phyloP scores from a whole-genome alignment of 2,329 filamentous ascomycete genomes.

The Beauveria caledonica region DNA sequence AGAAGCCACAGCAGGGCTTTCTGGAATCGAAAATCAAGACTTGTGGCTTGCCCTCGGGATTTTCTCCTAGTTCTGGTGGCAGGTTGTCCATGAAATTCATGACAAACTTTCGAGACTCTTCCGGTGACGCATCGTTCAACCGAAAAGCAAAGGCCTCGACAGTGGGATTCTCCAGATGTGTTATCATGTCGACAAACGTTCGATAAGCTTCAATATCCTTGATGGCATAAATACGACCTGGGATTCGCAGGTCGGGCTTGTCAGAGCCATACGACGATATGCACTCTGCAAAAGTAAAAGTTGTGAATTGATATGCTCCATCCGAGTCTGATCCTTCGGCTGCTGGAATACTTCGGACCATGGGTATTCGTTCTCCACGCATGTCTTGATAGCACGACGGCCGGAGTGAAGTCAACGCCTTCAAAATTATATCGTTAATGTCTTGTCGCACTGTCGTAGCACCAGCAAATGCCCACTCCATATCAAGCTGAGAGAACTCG shows the following conservation, averaged over 20 bases:
- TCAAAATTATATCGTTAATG: slow-evolving; percentile 27
- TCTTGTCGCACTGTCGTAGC: slow-evolving; percentile 30
- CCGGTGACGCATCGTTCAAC: slow-evolving; percentile 42
- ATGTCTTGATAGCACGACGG: slow-evolving; percentile 57
- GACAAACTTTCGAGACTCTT: slow-evolving; percentile 54
- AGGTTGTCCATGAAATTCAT: slow-evolving; percentile 59
- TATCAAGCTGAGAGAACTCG: slow-evolving; percentile 83
- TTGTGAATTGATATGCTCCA: slow-evolving; percentile 25
- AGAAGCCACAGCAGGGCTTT: slow-evolving; percentile 68
- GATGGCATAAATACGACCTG: slow-evolving; percentile 55
- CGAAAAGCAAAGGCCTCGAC: slow-evolving; percentile 69
- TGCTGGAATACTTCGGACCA: slow-evolving; percentile 20
- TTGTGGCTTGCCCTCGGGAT: slow-evolving; percentile 69
- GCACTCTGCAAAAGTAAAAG: slow-evolving; percentile 33
- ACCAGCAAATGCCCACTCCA: slow-evolving; percentile 84
- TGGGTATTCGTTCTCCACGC: slow-evolving; percentile 26
- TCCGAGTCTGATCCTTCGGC: not conserved
- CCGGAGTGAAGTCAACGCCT: slow-evolving; percentile 20
- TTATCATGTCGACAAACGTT: slow-evolving; percentile 69
- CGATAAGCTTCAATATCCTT: slow-evolving; percentile 47
- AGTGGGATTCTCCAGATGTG: slow-evolving; percentile 55
- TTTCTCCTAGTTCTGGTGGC: slow-evolving; percentile 53
- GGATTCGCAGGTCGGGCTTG: slow-evolving; percentile 82
- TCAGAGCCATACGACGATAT: slow-evolving; percentile 81
- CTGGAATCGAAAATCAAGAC: slow-evolving; percentile 67